A percentile compares a stretch with the other conserved stretches of the same genome.
Evolutionary conservation across 1,284 basidiomycete genomes (phyloP).

Genomic region (Acaromyces ingoldii): DNA sequence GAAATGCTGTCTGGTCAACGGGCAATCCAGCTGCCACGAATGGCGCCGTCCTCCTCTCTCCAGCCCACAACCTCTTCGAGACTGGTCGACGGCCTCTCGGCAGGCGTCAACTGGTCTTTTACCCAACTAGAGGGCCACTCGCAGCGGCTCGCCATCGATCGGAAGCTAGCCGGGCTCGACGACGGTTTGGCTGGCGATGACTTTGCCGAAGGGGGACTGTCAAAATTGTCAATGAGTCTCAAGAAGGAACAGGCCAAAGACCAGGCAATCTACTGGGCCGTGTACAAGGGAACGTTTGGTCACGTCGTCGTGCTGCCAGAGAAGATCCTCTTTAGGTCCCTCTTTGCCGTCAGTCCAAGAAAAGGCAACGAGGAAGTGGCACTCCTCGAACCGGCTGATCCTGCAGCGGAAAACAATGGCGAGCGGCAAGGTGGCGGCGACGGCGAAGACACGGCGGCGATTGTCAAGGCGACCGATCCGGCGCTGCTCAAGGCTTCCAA

Average conservation of each 20-base stretch:
- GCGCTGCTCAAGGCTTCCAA: neutral
- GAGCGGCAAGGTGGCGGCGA: neutral
- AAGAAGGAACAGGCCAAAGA: neutral
- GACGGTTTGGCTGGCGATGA: too few species aligned
- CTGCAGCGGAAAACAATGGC: neutral
- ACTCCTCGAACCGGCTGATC: neutral
- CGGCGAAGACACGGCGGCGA: slow-evolving; percentile 5
- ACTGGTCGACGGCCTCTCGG: neutral
- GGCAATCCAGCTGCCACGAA: neutral
- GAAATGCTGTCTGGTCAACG: slow-evolving; percentile 9
- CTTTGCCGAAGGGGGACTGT: too few species aligned
- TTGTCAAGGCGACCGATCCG: slow-evolving; percentile 3
- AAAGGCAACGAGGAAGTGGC: neutral
- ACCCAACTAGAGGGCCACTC: too few species aligned
- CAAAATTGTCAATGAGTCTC: neutral
- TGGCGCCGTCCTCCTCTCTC: neutral
- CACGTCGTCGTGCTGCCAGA: slow-evolving; percentile 8
- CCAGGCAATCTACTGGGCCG: slow-evolving; percentile 6
- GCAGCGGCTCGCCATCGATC: too few species aligned
- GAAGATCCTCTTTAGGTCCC: slow-evolving; percentile 5
- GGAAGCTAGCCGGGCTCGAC: too few species aligned
- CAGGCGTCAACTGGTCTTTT: neutral
- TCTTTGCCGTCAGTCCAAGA: slow-evolving; percentile 4
- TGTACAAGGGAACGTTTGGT: slow-evolving; percentile 6
- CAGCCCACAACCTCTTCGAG: neutral